Evolutionary conservation across 176 grass and related monocot species (phyloP).

Genomic region (Juncus inflexus): DNA sequence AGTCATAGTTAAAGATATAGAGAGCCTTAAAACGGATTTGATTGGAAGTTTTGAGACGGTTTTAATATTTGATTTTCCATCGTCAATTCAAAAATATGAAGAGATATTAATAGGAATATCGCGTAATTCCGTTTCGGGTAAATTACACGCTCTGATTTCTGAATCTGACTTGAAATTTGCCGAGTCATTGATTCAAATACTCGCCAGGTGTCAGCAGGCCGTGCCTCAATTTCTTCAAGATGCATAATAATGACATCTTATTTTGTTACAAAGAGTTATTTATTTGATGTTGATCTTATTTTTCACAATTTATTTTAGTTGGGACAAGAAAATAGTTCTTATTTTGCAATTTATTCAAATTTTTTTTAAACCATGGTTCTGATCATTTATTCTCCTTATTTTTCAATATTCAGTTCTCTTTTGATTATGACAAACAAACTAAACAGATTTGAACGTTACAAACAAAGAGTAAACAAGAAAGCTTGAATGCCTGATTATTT

Average conservation of each 20-base stretch:
- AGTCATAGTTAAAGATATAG: constrained; percentile 51
- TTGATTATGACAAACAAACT: too few species aligned
- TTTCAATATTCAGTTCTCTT: too few species aligned
- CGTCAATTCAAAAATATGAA: constrained; percentile 49
- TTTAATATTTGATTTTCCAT: constrained; percentile 48
- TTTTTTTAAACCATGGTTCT: too few species aligned
- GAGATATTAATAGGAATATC: constrained; percentile 40
- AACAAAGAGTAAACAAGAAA: too few species aligned
- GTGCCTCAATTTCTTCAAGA: constrained; percentile 43
- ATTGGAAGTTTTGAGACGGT: constrained; percentile 55
- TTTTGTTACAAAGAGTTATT: neutral
- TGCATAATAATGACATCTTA: constrained; percentile 10
- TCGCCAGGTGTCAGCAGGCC: constrained; percentile 47
- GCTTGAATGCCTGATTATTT: too few species aligned
- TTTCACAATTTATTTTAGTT: too few species aligned
- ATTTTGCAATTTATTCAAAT: too few species aligned
- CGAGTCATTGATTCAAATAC: constrained; percentile 46
- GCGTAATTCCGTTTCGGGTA: constrained; percentile 42
- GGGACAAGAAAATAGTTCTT: too few species aligned
- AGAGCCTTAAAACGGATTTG: constrained; percentile 32
- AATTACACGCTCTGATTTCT: constrained; percentile 52
- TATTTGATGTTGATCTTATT: neutral
- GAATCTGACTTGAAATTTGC: constrained; percentile 41
- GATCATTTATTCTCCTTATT: too few species aligned
- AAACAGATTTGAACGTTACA: too few species aligned